phyloP scores from a whole-genome alignment of 2,329 filamentous ascomycete species.

The Trichophyton mentagrophytes region DNA sequence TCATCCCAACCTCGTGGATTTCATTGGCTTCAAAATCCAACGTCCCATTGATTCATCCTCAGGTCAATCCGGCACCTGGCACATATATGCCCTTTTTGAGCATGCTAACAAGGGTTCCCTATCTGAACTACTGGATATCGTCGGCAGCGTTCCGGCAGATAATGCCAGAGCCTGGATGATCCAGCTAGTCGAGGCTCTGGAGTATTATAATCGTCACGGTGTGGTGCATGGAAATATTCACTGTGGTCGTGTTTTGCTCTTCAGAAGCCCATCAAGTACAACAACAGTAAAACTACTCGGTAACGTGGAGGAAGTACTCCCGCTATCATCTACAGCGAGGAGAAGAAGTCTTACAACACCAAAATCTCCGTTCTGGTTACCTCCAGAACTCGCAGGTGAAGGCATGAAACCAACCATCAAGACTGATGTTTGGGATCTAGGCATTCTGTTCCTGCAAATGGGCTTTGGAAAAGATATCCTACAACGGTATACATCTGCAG shows the following conservation, averaged over 20 bases:
- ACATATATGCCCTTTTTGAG: constrained; percentile 61
- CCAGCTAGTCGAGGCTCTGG: constrained; percentile 76
- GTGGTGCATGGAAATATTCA: constrained; percentile 76
- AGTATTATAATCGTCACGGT: constrained; percentile 74
- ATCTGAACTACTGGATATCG: constrained; percentile 66
- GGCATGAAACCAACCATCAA: constrained; percentile 50
- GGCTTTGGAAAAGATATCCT: constrained; percentile 70
- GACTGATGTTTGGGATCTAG: constrained; percentile 90
- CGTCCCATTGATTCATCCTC: constrained; percentile 33
- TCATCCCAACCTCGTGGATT: constrained; percentile 63
- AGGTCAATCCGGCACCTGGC: constrained; percentile 44
- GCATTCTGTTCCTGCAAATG: constrained; percentile 86
- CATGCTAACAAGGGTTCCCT: constrained; percentile 72
- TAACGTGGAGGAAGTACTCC: constrained; percentile 40
- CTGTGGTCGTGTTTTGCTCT: constrained; percentile 64
- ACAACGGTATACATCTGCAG: constrained; percentile 66
- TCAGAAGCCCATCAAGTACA: constrained; percentile 54
- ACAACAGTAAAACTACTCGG: constrained; percentile 47
- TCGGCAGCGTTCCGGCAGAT: constrained; percentile 58
- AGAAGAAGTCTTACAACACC: constrained; percentile 39
- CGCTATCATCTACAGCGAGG: constrained; percentile 33
- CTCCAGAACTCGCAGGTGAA: constrained; percentile 60
- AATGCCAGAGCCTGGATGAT: constrained; percentile 83
- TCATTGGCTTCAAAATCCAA: constrained; percentile 74
- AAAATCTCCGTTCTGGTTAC: constrained; percentile 69